These are phyloP conservation scores for Coccomyxa sp. DNA, from an alignment of 139 green algal species.

Conservation along the genomic window DNA sequence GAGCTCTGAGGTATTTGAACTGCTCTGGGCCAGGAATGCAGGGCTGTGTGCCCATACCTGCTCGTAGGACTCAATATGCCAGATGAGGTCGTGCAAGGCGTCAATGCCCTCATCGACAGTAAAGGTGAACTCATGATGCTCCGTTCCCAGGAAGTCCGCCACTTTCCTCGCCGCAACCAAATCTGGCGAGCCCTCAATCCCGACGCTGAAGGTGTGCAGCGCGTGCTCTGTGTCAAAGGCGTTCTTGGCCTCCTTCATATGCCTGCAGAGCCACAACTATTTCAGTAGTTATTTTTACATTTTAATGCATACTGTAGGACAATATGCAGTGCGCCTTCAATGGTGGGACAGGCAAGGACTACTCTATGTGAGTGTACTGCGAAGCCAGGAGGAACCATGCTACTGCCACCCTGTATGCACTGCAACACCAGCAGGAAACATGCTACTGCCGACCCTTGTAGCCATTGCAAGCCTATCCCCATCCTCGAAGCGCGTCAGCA, in stretches of 20 bases:
- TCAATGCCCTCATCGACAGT: slow-evolving; percentile 95
- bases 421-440: too few species aligned
- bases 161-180: slow-evolving; percentile 86
- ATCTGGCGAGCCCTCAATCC: slow-evolving; percentile 88
- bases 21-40: too few species aligned
- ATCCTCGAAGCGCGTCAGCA: too few species aligned
- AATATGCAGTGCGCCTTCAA: too few species aligned
- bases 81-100: slow-evolving; percentile 91
- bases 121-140: slow-evolving; percentile 97
- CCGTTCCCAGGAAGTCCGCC: slow-evolving; percentile 86
- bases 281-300: background rate
- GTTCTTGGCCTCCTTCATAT: slow-evolving; percentile 53
- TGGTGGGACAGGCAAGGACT: too few species aligned
- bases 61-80: slow-evolving; percentile 93
- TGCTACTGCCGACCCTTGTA: too few species aligned
- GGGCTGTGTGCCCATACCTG: slow-evolving; percentile 22
- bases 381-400: too few species aligned
- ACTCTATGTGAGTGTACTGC: too few species aligned
- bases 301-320: background rate
- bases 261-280: slow-evolving; percentile 19
- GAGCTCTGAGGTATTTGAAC: too few species aligned
- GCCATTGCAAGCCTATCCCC: too few species aligned
- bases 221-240: slow-evolving; percentile 43
- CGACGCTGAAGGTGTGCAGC: slow-evolving; percentile 91
- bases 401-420: too few species aligned